A percentile compares a stretch with the other conserved stretches of the same genome.
phyloP scores from a whole-genome alignment of 192 early-diverging fungal species.

The Helicostylum pulchrum region DNA sequence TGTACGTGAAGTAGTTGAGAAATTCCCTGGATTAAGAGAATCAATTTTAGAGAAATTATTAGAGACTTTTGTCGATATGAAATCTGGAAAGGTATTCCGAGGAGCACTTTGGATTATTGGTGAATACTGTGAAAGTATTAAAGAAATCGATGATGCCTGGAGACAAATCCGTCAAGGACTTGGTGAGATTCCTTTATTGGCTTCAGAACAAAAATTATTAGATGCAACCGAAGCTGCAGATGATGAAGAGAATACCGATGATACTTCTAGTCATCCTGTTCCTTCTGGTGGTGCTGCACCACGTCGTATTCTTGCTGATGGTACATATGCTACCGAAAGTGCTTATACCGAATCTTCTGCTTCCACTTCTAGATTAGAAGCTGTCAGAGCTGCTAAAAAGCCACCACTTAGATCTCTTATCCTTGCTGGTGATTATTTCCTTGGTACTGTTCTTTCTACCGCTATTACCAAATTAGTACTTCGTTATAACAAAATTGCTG shows the following conservation, averaged over 20 bases:
- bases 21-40: constrained; percentile 84
- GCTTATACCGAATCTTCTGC: constrained; percentile 65
- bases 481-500: constrained; percentile 59
- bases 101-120: constrained; percentile 99
- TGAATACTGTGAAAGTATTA: constrained; percentile 81
- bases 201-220: constrained; percentile 82
- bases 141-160: constrained; percentile 83
- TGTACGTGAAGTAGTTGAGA: constrained; percentile 96
- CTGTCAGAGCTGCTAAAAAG: constrained; percentile 57
- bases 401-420: constrained; percentile 80
- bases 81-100: constrained; percentile 88
- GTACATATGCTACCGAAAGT: constrained; percentile 96
- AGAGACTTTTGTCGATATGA: constrained; percentile 84
- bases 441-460: constrained; percentile 85
- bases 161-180: constrained; percentile 76
- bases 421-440: constrained; percentile 90
- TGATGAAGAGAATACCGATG: constrained; percentile 37
- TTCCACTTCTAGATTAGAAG: constrained; percentile 41
- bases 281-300: constrained; percentile 44
- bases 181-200: constrained; percentile 93
- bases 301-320: constrained; percentile 88
- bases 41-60: constrained; percentile 82
- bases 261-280: neutral
- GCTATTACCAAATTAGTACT: constrained; percentile 89
- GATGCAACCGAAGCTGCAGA: constrained; percentile 67